Conservation (phyloP, 2,329 filamentous ascomycete species). For the Harringtonia aguacate region DNA sequence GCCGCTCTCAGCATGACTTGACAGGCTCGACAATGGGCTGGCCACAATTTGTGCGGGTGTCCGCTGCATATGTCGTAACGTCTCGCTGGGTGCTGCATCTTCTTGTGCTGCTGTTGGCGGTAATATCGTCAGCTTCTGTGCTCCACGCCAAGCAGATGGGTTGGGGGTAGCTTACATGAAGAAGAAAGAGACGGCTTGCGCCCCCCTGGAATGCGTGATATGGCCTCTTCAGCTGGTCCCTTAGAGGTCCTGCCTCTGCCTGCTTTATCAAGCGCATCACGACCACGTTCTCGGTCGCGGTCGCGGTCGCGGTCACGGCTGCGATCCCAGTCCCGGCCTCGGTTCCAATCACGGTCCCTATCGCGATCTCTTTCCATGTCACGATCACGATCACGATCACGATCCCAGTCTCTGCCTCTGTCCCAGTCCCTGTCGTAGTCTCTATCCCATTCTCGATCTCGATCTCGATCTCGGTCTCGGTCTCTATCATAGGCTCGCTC, state of each 20-base stretch:
- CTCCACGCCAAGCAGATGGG: too few relatives aligned
- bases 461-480: too few relatives aligned
- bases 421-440: background rate
- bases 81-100: too few relatives aligned
- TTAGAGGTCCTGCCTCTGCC: background rate
- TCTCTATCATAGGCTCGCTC: background rate
- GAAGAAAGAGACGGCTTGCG: too few relatives aligned
- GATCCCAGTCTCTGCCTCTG: background rate
- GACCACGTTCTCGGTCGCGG: conserved; percentile 6
- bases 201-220: background rate
- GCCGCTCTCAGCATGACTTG: too few relatives aligned
- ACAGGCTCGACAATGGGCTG: too few relatives aligned
- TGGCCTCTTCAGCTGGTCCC: background rate
- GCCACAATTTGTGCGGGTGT: too few relatives aligned
- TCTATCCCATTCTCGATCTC: background rate
- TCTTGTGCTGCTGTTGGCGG: too few relatives aligned
- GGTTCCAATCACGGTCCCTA: background rate
- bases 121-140: too few relatives aligned
- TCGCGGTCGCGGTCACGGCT: conserved; percentile 10
- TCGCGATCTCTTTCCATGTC: conserved; percentile 6
- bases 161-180: background rate
- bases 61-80: too few relatives aligned
- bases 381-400: background rate
- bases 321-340: conserved; percentile 5
- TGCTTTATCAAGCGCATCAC: background rate